Evolutionary conservation across 2,329 filamentous ascomycete species (phyloP).

Genomic region (Aspergillus sp.): DNA sequence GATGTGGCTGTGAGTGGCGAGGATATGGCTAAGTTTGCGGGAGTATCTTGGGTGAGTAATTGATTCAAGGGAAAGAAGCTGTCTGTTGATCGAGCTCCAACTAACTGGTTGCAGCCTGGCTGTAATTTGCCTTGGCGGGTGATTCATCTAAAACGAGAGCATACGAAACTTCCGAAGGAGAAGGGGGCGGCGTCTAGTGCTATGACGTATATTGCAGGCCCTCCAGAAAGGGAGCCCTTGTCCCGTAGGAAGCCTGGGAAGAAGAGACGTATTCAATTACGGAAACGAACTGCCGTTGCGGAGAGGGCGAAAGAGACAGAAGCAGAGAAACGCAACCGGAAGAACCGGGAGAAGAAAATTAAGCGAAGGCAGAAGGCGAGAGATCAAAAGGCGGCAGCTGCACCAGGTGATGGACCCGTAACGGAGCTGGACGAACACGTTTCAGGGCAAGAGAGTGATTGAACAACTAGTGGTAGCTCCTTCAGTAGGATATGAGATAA

Average conservation of each 20-base stretch:
- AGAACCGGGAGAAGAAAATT: conserved; percentile 40
- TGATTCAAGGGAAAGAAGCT: neutral
- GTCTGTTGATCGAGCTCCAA: neutral
- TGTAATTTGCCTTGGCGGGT: conserved; percentile 44
- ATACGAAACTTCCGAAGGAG: conserved; percentile 29
- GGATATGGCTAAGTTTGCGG: conserved; percentile 31
- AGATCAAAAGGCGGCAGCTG: conserved; percentile 34
- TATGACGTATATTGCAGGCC: conserved; percentile 23
- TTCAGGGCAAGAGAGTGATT: conserved; percentile 12
- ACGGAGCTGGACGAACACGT: conserved; percentile 18
- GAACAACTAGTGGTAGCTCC: neutral
- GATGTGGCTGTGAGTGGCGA: conserved; percentile 38
- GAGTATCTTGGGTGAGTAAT: conserved; percentile 35
- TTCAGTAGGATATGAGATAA: conserved; percentile 1
- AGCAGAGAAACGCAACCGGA: conserved; percentile 40
- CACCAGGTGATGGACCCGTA: conserved; percentile 17
- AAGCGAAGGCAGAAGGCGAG: conserved; percentile 40
- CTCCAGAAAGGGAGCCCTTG: conserved; percentile 25
- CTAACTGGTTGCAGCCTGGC: conserved; percentile 31
- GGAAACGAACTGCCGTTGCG: conserved; percentile 32
- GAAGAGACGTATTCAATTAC: conserved; percentile 42
- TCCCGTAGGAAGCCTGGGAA: conserved; percentile 44
- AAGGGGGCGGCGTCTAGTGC: conserved; percentile 10
- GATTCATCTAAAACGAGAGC: conserved; percentile 34
- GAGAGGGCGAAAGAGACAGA: conserved; percentile 33